A percentile compares a stretch with the other conserved stretches of the same genome.
These are phyloP conservation scores for Warburgia ugandensis DNA, from an alignment of 164 flowering plant genomes.

Conservation along the genomic window DNA sequence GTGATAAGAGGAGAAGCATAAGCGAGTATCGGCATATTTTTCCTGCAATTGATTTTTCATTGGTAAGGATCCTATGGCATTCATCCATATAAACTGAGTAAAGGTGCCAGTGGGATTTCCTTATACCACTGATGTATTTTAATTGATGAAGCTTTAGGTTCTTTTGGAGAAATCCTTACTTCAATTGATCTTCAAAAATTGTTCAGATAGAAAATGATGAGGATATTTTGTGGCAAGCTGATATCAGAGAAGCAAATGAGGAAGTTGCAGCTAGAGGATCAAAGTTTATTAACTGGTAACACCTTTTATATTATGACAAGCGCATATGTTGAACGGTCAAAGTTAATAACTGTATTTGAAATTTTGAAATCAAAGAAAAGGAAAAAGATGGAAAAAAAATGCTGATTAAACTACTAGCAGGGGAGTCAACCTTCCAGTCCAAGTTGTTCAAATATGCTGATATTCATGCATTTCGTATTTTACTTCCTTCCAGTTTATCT, in stretches of 20 bases:
- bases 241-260: slow-evolving; percentile 66
- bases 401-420: too few relatives aligned
- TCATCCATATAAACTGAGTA: too few relatives aligned
- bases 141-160: neutral
- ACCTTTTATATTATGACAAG: neutral
- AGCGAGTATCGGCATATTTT: slow-evolving; percentile 59
- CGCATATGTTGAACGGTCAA: neutral
- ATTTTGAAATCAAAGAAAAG: too few relatives aligned
- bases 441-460: too few relatives aligned
- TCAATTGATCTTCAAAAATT: too few relatives aligned
- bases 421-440: too few relatives aligned
- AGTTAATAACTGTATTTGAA: too few relatives aligned
- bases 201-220: slow-evolving; percentile 74
- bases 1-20: slow-evolving; percentile 79
- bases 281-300: slow-evolving; percentile 72
- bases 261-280: slow-evolving; percentile 80
- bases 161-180: too few relatives aligned
- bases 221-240: slow-evolving; percentile 68
- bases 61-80: slow-evolving; percentile 55
- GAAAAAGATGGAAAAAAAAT: too few relatives aligned
- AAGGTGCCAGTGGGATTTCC: neutral
- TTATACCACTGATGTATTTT: neutral
- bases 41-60: slow-evolving; percentile 90
- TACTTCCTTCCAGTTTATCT: too few relatives aligned
- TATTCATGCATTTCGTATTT: too few relatives aligned